Evolutionary conservation across 2,329 filamentous ascomycete genomes (phyloP), one percentile per base, ranked within the genome.

Genomic region (Albifimbria verrucaria): DNA sequence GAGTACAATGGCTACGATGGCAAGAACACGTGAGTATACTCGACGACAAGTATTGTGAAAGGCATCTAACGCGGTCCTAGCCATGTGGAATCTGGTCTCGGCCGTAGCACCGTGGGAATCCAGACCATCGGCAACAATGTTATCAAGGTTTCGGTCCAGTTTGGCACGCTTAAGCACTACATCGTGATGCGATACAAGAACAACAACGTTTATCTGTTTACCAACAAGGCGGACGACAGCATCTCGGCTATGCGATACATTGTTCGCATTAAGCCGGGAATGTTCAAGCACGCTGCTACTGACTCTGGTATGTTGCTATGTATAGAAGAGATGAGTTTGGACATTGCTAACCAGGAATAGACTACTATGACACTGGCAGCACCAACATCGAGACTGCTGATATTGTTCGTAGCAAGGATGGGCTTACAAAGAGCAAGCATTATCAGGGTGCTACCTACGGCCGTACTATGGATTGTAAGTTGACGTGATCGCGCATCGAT

Each of bases 131-230:
- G 22, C 39, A 61, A 55, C 22, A 62, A 66, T 48, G 64, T 71
- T 53, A 70, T 71, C 55, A 70, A 69, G 49, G 66, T 71, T 10
- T 64, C 68, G 1, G 68, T 71, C 22, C 59, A 58, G 18, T 63
- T 67, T 48, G 68, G 68, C 39, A 68, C 66, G 1, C 57, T 71
- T 1, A 67, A 68, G 57, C 68, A 71, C 50, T 69, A 68, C 49
- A 61, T 71, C 24, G 61, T 70, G 20, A 58, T 68, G 39, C 60
- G 68, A 45, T 70, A 70, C 55, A 66, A 65, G 49, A 68, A 72
- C 59, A 65, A 68, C 52, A 69, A 72, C 48, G 65, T 71, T 12
- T 74, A 75, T 52, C 71, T 75, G 26, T 72, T 74, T 55, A 74
- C 72, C 56, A 74, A 74, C 57, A 75, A 73, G 58, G 65, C 62